Conservation (phyloP, 352 stramenopile genomes). For the Pythium rishiriense region DNA sequence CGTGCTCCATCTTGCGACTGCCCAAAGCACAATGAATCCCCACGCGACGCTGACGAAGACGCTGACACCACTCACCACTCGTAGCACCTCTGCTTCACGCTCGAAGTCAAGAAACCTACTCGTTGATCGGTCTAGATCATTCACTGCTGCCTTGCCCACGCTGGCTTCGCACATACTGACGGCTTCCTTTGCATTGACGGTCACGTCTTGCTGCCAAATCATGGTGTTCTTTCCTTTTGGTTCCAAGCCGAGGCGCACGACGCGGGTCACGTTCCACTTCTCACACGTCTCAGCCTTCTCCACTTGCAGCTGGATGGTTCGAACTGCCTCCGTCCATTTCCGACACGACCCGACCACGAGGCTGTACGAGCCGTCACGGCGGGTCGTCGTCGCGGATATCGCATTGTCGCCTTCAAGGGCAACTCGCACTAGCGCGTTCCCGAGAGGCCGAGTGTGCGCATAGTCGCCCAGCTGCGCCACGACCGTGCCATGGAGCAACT, state of each 20-base stretch:
- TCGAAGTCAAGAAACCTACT: background rate
- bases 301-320: background rate
- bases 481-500: constrained; percentile 19
- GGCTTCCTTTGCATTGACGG: constrained; percentile 1
- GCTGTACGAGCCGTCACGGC: constrained; percentile 22
- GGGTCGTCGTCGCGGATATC: background rate
- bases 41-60: constrained; percentile 3
- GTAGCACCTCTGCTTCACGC: background rate
- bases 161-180: constrained; percentile 10
- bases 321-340: background rate
- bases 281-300: constrained; percentile 8
- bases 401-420: background rate
- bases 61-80: background rate
- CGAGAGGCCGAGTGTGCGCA: constrained; percentile 4
- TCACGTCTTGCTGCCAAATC: constrained; percentile 21
- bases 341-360: constrained; percentile 10
- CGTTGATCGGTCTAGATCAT: background rate
- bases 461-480: background rate
- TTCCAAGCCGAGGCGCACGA: background rate
- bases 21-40: constrained; percentile 22
- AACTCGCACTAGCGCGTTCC: constrained; percentile 2
- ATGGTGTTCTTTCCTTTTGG: background rate
- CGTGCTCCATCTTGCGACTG: constrained; percentile 14
- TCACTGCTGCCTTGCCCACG: background rate
- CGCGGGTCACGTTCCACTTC: constrained; percentile 13